phyloP scores from a whole-genome alignment of 2,329 filamentous ascomycete genomes.

The Thermoascus crustaceus region DNA sequence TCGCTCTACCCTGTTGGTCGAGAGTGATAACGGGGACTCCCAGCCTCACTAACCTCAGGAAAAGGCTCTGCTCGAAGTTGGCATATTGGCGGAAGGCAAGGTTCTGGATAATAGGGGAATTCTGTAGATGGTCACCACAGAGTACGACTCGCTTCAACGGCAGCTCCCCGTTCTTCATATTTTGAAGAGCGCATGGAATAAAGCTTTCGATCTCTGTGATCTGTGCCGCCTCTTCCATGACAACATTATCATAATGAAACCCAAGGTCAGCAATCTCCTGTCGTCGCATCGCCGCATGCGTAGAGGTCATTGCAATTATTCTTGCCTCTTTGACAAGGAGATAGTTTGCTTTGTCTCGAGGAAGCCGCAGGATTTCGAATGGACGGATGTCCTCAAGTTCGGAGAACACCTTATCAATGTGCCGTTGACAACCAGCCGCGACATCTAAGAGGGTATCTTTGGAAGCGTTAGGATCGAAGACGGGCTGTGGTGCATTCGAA shows the following conservation, averaged over 20 bases:
- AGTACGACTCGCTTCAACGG: constrained; percentile 81
- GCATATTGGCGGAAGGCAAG: constrained; percentile 90
- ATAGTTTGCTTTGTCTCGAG: constrained; percentile 92
- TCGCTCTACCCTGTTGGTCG: constrained; percentile 86
- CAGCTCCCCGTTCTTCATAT: constrained; percentile 62
- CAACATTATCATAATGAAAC: constrained; percentile 93
- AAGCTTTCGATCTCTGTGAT: constrained; percentile 98
- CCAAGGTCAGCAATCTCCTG: constrained; percentile 85
- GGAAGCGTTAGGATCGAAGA: constrained; percentile 62
- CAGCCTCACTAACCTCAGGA: constrained; percentile 79
- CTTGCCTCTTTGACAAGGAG: constrained; percentile 91
- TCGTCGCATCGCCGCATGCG: constrained; percentile 89
- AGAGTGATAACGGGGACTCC: constrained; percentile 87
- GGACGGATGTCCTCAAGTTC: constrained; percentile 89
- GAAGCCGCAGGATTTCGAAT: constrained; percentile 84
- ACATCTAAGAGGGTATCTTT: constrained; percentile 65
- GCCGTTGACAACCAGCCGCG: constrained; percentile 74
- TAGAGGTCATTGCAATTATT: constrained; percentile 97
- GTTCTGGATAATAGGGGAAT: constrained; percentile 92
- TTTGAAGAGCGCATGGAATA: constrained; percentile 88
- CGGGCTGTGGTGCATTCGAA: constrained; percentile 71
- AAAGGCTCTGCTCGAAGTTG: constrained; percentile 91
- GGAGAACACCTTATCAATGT: constrained; percentile 82
- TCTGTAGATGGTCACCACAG: constrained; percentile 92
- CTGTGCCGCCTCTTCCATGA: constrained; percentile 98